Percentiles rank a stretch among this genome's conserved stretches.
Evolutionary conservation across 2,329 filamentous ascomycete species (phyloP).

Genomic region (Penicillium sclerotiorum): DNA sequence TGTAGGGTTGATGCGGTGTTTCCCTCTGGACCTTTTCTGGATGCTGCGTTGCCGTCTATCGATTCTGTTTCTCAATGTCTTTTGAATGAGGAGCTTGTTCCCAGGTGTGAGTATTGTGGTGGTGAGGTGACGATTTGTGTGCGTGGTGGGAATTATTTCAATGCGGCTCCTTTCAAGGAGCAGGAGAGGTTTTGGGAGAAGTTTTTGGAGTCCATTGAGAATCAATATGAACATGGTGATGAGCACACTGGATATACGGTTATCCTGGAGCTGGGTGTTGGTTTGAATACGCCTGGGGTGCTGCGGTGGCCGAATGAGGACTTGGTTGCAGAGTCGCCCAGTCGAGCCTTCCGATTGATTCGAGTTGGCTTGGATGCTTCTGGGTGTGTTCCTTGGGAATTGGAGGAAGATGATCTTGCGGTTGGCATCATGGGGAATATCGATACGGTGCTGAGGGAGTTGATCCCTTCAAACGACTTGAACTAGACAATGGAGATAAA

Average conservation of each 20-base stretch:
- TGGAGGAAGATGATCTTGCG: conserved; percentile 19
- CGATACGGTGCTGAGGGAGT: not conserved
- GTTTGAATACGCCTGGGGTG: conserved; percentile 26
- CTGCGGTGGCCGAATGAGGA: conserved; percentile 27
- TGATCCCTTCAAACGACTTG: too few relatives aligned
- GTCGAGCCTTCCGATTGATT: conserved; percentile 15
- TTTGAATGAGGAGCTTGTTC: conserved; percentile 15
- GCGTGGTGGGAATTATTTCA: conserved; percentile 26
- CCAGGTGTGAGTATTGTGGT: conserved; percentile 19
- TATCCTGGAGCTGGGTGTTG: conserved; percentile 25
- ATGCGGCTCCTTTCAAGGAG: conserved; percentile 11
- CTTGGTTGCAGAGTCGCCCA: conserved; percentile 11
- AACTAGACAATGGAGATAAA: too few relatives aligned
- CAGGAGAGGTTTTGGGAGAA: conserved; percentile 16
- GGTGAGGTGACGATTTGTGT: conserved; percentile 25
- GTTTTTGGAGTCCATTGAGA: conserved; percentile 6
- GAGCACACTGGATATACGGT: conserved; percentile 3
- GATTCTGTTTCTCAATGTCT: conserved; percentile 18
- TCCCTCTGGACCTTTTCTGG: conserved; percentile 17
- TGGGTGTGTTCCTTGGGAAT: conserved; percentile 22
- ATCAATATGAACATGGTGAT: not conserved
- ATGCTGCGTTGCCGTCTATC: conserved; percentile 20
- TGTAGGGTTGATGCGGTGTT: conserved; percentile 24
- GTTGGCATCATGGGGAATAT: conserved; percentile 16
- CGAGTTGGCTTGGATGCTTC: conserved; percentile 22